Conservation (phyloP, 2,329 filamentous ascomycete species). For the Mollisia scopiformis region DNA sequence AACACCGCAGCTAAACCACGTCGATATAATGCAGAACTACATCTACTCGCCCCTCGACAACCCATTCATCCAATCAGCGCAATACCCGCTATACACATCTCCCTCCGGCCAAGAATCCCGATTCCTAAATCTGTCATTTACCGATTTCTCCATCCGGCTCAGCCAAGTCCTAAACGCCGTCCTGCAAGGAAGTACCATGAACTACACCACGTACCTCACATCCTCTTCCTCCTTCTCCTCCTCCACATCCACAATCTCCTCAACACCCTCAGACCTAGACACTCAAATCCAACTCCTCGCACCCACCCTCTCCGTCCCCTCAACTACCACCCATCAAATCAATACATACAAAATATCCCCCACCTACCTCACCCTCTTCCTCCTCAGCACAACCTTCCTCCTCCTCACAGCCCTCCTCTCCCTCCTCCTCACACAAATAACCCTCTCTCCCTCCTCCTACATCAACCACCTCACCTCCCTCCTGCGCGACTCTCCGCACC, state of each 20-base stretch:
- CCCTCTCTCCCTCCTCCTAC: slow-evolving; percentile 13
- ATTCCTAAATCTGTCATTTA: slow-evolving; percentile 15
- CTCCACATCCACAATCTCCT: background rate
- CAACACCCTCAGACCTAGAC: slow-evolving; percentile 6
- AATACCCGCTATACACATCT: slow-evolving; percentile 6
- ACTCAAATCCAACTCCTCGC: slow-evolving; percentile 3
- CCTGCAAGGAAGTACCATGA: slow-evolving; percentile 17
- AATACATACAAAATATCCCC: slow-evolving; percentile 6
- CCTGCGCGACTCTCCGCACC: slow-evolving; percentile 15
- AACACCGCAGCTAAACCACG: slow-evolving; percentile 12
- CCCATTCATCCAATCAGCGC: slow-evolving; percentile 21
- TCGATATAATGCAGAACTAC: slow-evolving; percentile 28
- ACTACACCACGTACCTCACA: slow-evolving; percentile 19
- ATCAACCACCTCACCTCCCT: slow-evolving; percentile 21
- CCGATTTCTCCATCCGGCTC: slow-evolving; percentile 23
- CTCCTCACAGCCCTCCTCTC: slow-evolving; percentile 19
- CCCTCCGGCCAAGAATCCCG: slow-evolving; percentile 10
- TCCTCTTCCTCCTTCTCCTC: background rate
- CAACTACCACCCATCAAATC: background rate
- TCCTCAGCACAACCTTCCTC: slow-evolving; percentile 16
- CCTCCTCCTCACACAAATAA: slow-evolving; percentile 11
- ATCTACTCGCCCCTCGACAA: slow-evolving; percentile 20
- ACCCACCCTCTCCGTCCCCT: slow-evolving; percentile 15
- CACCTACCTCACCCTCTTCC: slow-evolving; percentile 19
- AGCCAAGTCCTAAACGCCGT: slow-evolving; percentile 22